Conservation (phyloP, 768 basidiomycete genomes). For the Termitomyces sp. region DNA sequence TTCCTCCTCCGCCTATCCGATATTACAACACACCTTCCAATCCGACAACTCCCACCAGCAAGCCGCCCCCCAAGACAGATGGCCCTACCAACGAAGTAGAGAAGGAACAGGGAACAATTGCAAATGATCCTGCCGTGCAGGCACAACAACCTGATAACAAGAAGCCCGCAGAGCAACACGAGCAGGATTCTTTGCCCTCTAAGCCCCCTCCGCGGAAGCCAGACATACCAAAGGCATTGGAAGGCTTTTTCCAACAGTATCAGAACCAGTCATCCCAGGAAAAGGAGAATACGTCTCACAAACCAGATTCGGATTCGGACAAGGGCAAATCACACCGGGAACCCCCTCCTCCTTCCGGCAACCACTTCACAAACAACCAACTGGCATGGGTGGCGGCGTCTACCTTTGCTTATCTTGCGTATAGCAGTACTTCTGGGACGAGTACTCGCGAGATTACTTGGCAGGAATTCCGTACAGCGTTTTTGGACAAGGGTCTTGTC, state of each 20-base stretch:
- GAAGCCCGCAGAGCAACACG: constrained; percentile 18
- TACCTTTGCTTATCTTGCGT: constrained; percentile 60
- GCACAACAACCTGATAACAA: constrained; percentile 10
- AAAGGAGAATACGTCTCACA: constrained; percentile 26
- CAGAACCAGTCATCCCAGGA: constrained; percentile 36
- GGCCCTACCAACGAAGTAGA: neutral
- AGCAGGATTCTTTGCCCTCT: constrained; percentile 15
- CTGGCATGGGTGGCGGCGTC: constrained; percentile 44
- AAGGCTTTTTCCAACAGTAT: constrained; percentile 76
- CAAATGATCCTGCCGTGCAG: constrained; percentile 2
- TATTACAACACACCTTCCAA: constrained; percentile 44
- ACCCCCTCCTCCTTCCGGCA: constrained; percentile 42
- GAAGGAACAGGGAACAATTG: neutral
- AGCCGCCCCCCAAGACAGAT: neutral
- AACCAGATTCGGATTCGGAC: constrained; percentile 29
- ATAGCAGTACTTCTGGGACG: constrained; percentile 47
- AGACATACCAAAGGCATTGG: constrained; percentile 60
- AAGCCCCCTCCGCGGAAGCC: constrained; percentile 25
- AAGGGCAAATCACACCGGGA: constrained; percentile 28
- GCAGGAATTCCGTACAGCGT: constrained; percentile 98
- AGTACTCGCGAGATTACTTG: constrained; percentile 91
- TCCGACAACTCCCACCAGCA: constrained; percentile 1
- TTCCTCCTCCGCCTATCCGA: constrained; percentile 31
- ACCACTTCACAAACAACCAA: constrained; percentile 54
- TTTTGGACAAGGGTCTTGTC: constrained; percentile 94